phyloP scores from a whole-genome alignment of 2,329 filamentous ascomycete genomes.

The Diaporthe citri region DNA sequence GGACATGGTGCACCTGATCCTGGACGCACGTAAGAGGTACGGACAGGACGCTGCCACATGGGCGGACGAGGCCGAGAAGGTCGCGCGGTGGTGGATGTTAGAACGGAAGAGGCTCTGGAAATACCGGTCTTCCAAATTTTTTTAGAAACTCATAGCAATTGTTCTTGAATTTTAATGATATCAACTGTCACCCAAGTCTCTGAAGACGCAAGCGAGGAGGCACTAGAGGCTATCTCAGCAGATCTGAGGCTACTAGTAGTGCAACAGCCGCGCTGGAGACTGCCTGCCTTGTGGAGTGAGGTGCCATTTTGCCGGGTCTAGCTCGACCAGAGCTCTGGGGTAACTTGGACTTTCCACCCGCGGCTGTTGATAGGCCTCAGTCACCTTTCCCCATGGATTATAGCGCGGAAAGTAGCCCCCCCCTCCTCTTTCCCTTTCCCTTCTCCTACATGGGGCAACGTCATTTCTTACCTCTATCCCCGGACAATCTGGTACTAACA shows the following conservation, averaged over 20 bases:
- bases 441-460: background rate
- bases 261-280: background rate
- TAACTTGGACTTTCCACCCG: background rate
- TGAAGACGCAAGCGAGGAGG: background rate
- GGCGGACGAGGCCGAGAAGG: constrained; percentile 42
- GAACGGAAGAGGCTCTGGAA: constrained; percentile 37
- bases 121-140: constrained; percentile 6
- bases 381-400: background rate
- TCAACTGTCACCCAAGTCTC: background rate
- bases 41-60: constrained; percentile 41
- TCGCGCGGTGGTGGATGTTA: constrained; percentile 42
- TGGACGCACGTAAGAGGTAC: constrained; percentile 22
- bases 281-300: background rate
- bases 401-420: too few species aligned
- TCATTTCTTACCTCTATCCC: background rate
- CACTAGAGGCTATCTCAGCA: background rate
- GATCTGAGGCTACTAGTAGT: background rate
- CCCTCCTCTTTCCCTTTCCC: background rate
- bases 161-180: background rate
- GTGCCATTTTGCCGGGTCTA: constrained; percentile 18
- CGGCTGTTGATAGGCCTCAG: background rate
- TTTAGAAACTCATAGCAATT: background rate
- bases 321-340: constrained; percentile 1
- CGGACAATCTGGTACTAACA: background rate
- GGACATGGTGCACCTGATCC: constrained; percentile 36